These are phyloP conservation scores for Auricularia auricula-judae DNA, from an alignment of 768 basidiomycete genomes.

Conservation along the genomic window DNA sequence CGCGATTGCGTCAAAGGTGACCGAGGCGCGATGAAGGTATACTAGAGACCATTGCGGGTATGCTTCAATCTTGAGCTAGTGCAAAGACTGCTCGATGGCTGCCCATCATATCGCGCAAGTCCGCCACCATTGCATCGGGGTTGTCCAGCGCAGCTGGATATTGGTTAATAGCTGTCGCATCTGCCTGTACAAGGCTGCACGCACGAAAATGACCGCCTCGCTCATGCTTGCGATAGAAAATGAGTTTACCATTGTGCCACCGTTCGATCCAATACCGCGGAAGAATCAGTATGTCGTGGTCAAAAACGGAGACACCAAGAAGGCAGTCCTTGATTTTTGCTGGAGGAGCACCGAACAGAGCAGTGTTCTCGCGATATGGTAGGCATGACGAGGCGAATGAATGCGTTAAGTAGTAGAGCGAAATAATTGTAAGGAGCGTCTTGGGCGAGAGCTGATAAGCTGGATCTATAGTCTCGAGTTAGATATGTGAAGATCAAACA, in stretches of 20 bases:
- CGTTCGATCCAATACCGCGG: background rate
- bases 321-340: background rate
- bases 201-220: background rate
- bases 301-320: background rate
- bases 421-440: background rate
- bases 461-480: background rate
- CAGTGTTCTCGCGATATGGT: background rate
- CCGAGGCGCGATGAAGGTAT: too few species aligned
- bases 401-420: background rate
- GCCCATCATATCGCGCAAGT: background rate
- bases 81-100: background rate
- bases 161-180: background rate
- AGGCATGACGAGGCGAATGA: background rate
- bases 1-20: too few species aligned
- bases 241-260: background rate
- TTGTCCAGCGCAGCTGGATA: background rate
- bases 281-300: background rate
- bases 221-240: background rate
- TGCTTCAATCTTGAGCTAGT: too few species aligned
- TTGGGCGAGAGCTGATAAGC: background rate
- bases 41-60: too few species aligned
- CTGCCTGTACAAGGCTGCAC: background rate
- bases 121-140: background rate
- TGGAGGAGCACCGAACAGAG: background rate
- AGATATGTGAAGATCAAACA: background rate